Conservation (phyloP, 2,329 filamentous ascomycete species). For the Epichloe sylvatica region DNA sequence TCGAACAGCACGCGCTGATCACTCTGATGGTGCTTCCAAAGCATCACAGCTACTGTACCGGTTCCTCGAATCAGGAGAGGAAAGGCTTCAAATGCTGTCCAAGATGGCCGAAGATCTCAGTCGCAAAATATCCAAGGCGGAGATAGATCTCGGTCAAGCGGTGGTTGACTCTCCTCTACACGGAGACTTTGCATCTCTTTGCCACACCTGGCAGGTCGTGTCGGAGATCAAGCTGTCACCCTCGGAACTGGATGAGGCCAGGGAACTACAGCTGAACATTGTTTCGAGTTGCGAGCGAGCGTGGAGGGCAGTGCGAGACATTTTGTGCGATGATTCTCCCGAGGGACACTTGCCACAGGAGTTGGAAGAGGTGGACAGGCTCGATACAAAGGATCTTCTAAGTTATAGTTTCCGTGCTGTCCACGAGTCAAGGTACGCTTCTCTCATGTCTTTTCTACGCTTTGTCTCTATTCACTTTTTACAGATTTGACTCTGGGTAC, state of each 20-base stretch:
- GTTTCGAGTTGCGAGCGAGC: constrained; percentile 50
- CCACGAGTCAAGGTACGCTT: constrained; percentile 72
- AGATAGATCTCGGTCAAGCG: constrained; percentile 50
- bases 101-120: constrained; percentile 49
- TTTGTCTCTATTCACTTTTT: not conserved
- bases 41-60: constrained; percentile 56
- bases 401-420: constrained; percentile 92
- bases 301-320: constrained; percentile 61
- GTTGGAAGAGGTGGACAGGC: constrained; percentile 53
- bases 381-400: constrained; percentile 75
- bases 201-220: constrained; percentile 40
- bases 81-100: constrained; percentile 38
- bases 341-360: constrained; percentile 76
- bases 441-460: not conserved
- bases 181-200: constrained; percentile 53
- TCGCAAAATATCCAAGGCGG: constrained; percentile 47
- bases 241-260: constrained; percentile 22
- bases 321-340: constrained; percentile 86
- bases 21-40: constrained; percentile 80
- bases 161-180: constrained; percentile 55
- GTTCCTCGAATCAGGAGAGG: constrained; percentile 32
- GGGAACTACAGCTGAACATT: constrained; percentile 38
- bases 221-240: constrained; percentile 26
- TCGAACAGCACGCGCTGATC: constrained; percentile 70
- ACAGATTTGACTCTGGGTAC: not conserved